phyloP scores from a whole-genome alignment of 345 rosid genomes.

The Hevea brasiliensis region DNA sequence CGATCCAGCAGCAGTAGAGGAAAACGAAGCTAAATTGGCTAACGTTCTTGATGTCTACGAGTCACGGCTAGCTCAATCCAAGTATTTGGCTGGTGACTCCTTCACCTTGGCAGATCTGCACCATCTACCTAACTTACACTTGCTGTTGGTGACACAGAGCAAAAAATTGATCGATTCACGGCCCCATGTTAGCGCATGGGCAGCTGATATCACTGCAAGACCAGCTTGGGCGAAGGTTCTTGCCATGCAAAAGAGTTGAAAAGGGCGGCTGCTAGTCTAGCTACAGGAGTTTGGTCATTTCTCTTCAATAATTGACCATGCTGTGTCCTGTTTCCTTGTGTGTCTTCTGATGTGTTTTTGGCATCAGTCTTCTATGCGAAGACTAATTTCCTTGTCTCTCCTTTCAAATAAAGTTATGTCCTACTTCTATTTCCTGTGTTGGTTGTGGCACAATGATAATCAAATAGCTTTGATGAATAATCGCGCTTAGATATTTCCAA shows the following conservation, averaged over 20 bases:
- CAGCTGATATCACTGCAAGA: constrained; percentile 33
- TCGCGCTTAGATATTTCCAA: too few species aligned
- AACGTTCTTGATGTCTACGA: constrained; percentile 62
- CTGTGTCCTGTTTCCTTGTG: too few species aligned
- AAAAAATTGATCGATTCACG: constrained; percentile 39
- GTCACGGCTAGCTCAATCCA: constrained; percentile 49
- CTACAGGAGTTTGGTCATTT: not conserved
- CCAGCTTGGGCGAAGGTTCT: constrained; percentile 55
- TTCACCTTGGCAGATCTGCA: constrained; percentile 75
- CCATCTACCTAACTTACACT: constrained; percentile 53
- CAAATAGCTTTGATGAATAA: too few species aligned
- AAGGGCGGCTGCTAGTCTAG: too few species aligned
- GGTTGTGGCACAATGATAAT: too few species aligned
- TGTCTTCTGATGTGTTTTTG: not conserved
- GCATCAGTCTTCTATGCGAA: not conserved
- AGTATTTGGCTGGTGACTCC: constrained; percentile 61
- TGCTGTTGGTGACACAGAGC: constrained; percentile 42
- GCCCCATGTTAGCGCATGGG: constrained; percentile 42
- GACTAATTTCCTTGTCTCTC: not conserved
- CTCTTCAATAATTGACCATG: not conserved
- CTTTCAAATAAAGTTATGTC: not conserved
- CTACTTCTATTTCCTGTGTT: too few species aligned
- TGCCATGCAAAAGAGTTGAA: constrained; percentile 31
- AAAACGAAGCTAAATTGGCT: constrained; percentile 44
- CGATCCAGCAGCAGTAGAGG: constrained; percentile 55